Base-by-base conservation (phyloP, 2,329 filamentous ascomycete genomes). In the Venturia effusa region DNA sequence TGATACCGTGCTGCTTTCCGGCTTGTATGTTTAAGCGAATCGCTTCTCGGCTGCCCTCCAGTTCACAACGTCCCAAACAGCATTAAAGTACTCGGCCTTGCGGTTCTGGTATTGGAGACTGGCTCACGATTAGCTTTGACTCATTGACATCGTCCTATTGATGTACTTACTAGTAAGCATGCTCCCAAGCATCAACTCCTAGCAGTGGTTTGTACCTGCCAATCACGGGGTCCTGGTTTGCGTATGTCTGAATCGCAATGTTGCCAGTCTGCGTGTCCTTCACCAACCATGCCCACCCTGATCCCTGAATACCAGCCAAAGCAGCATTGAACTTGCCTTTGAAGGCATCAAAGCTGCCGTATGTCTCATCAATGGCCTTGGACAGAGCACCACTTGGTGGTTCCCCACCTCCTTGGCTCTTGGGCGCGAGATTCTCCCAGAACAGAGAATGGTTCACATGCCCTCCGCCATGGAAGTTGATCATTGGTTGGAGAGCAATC, bases 31-130 rank as follows among this genome's bases (percentile, higher is more conserved):
- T 22, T 41, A 60, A 17, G 34, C n/a, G 37, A 90, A 91, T 68
- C 90, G 85, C 81, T 87, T 85, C 75, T 89, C 87, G 55, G 91
- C 92, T 39, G 88, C 85, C 84, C 92, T 91, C 92, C 92, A 97
- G 86, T 96, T 96, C 76, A 96, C 81, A 61, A 96, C 92, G 70
- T 96, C 90, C 92, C 92, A 96, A 75, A 96, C 88, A 65, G 90
- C 90, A 71, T 84, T 84, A 78, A 96, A 96, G 83, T 96, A 96
- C 80, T 96, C 92, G 65, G 88, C 92, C 86, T 96, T 96, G 77
- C 91, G 88, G 83, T 96, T 96, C 85, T 96, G 84, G 80, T 96
- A 96, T 81, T 96, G 90, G 67, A 96, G 83, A 79, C 83, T 84
- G 67, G 43, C 30, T 34, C 24, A 8, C 17, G 37, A 27, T 51